Percentiles rank a stretch among this genome's conserved stretches.
These are phyloP conservation scores for Trichoderma guizhouense DNA, from an alignment of 2,329 filamentous ascomycete genomes.

Conservation along the genomic window DNA sequence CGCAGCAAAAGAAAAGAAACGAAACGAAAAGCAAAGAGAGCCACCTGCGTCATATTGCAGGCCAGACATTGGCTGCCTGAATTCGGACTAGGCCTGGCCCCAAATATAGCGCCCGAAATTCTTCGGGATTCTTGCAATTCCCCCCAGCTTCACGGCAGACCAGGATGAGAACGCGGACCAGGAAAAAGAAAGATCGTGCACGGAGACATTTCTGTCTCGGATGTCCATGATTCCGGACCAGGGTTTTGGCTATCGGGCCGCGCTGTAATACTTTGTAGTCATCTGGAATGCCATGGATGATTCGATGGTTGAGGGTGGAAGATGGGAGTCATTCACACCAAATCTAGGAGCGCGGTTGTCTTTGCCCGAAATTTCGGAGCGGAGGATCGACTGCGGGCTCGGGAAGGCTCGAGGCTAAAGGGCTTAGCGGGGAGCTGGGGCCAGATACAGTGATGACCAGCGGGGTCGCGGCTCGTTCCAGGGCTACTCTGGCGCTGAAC, in stretches of 20 bases:
- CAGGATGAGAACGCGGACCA: background rate
- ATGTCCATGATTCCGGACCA: background rate
- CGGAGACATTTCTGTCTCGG: background rate
- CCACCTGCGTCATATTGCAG: background rate
- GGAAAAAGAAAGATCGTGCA: background rate
- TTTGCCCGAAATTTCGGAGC: background rate
- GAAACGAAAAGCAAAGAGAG: background rate
- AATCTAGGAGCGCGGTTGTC: background rate
- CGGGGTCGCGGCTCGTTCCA: background rate
- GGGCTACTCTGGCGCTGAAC: background rate
- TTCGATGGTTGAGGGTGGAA: background rate
- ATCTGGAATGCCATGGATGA: background rate
- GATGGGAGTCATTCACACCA: background rate
- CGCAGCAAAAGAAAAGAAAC: background rate
- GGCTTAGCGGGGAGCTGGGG: background rate
- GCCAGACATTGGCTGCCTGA: background rate
- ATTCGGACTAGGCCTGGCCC: background rate
- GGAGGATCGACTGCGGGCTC: background rate
- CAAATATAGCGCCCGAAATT: background rate
- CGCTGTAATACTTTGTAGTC: background rate
- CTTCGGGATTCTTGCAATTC: background rate
- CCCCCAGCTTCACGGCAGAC: background rate
- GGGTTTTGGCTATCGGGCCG: background rate
- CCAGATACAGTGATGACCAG: background rate
- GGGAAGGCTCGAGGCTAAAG: background rate